phyloP scores from a whole-genome alignment of 2,329 filamentous ascomycete genomes.

The Ophiosphaerella korrae region DNA sequence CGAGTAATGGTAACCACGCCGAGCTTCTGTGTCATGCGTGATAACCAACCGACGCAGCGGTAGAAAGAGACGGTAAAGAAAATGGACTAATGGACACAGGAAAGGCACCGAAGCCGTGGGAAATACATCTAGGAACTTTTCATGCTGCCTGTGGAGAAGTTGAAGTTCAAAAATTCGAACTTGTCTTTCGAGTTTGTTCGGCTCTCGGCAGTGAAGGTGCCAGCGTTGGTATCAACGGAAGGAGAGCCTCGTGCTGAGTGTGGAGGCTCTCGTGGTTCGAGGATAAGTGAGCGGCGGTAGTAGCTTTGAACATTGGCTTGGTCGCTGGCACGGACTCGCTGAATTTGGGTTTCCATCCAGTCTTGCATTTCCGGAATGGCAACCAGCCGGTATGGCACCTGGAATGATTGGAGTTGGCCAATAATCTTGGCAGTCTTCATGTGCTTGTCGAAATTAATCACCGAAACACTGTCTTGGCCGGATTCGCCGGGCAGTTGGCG shows the following conservation, averaged over 20 bases:
- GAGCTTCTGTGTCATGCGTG: neutral
- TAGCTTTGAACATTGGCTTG: slow-evolving; percentile 68
- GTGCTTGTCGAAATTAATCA: slow-evolving; percentile 99
- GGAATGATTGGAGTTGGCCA: slow-evolving; percentile 92
- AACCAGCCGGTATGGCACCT: slow-evolving; percentile 84
- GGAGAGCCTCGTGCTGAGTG: slow-evolving; percentile 33
- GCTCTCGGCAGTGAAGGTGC: slow-evolving; percentile 33
- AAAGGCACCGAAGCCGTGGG: slow-evolving; percentile 24
- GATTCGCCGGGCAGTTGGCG: slow-evolving; percentile 70
- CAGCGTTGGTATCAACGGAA: slow-evolving; percentile 31
- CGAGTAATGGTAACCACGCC: slow-evolving; percentile 11
- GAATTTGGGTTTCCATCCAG: slow-evolving; percentile 85
- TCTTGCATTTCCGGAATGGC: slow-evolving; percentile 89
- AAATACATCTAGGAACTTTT: slow-evolving; percentile 37
- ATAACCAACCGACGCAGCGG: slow-evolving; percentile 15
- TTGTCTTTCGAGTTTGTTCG: slow-evolving; percentile 42
- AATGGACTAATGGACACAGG: neutral
- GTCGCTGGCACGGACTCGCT: slow-evolving; percentile 70
- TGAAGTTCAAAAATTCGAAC: slow-evolving; percentile 47
- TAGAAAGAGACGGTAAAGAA: neutral
- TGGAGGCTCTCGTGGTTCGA: slow-evolving; percentile 72
- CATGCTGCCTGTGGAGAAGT: slow-evolving; percentile 39
- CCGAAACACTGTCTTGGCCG: slow-evolving; percentile 68
- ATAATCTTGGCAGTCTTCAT: slow-evolving; percentile 94
- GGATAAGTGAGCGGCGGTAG: slow-evolving; percentile 81